Percentiles rank a stretch among this genome's conserved stretches.
Conservation (phyloP, 305 asterid species). For the Solanum hybrid region DNA sequence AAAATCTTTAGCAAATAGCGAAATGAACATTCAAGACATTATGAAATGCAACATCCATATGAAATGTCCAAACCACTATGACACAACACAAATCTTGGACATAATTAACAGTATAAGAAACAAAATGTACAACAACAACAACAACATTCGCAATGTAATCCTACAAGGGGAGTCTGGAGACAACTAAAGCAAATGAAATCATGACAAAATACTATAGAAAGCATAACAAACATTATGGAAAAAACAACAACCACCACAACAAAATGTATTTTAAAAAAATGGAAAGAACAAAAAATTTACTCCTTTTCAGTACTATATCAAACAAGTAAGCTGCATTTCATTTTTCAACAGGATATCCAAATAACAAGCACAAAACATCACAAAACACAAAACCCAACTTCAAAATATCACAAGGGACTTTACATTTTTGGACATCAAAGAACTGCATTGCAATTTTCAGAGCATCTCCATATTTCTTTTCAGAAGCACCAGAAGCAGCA, state of each 20-base stretch:
- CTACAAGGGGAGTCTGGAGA: neutral
- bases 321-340: neutral
- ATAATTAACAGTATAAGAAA: neutral
- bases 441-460: conserved; percentile 67
- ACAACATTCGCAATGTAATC: neutral
- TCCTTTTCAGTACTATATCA: neutral
- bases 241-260: neutral
- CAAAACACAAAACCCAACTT: neutral
- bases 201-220: neutral
- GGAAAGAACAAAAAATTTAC: neutral
- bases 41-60: neutral
- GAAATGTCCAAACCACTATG: neutral
- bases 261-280: neutral
- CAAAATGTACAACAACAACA: neutral
- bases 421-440: conserved; percentile 78
- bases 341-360: neutral
- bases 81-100: neutral
- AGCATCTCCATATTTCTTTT: conserved; percentile 57
- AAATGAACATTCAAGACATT: neutral
- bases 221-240: neutral
- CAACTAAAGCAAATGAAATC: neutral
- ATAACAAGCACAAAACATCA: neutral
- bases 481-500: conserved; percentile 37
- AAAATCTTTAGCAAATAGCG: neutral
- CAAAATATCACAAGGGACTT: neutral